Base-by-base conservation (phyloP, 805 yeast species). In the Saccharomyces eubayanus region DNA sequence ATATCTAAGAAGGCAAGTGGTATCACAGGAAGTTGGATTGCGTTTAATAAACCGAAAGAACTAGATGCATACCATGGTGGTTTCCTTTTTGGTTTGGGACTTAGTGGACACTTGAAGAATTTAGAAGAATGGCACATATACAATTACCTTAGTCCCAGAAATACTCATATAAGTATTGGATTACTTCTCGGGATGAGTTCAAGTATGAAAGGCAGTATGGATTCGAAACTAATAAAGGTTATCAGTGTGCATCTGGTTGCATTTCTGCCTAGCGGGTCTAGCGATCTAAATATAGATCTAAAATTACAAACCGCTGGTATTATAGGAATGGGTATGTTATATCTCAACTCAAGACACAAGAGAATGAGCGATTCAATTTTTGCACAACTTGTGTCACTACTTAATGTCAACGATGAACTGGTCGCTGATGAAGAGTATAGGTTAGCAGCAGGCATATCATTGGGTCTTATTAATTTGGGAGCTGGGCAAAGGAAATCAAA, bases 91-190 rank as follows among this genome's bases (percentile, higher is more conserved):
- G 99, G 97, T 0, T 73, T 94, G 28, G 99, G 99, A 0, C 72
- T 94, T 30, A 89, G 89, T 69, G 98, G 98, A 0, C 96, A 91
- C 65, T 71, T 94, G 61, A 82, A 79, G 53, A 76, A 77, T 46
- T 71, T 94, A 28, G 98, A 92, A 63, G 97, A 94, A 67, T 94
- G 98, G 97, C 97, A 91, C 65, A 87, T 92, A 30, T 94, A 89
- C 67, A 91, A 92, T 64, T 90, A 89, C 60, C 72, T 94, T 51
- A 96, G 96, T 0, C 96, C 96, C 0, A 91, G 94, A 59, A 89
- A 88, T 62, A 80, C 85, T 3, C 79, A 79, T 45, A 88, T 96
- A 0, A 88, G 96, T 67, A 84, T 90, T 36, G 98, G 97, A 0
- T 74, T 94, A 47, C 72, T 94, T 36, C 70, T 94, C 16, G 99